Conservation (phyloP, 768 basidiomycete genomes). For the Astraeus odoratus region DNA sequence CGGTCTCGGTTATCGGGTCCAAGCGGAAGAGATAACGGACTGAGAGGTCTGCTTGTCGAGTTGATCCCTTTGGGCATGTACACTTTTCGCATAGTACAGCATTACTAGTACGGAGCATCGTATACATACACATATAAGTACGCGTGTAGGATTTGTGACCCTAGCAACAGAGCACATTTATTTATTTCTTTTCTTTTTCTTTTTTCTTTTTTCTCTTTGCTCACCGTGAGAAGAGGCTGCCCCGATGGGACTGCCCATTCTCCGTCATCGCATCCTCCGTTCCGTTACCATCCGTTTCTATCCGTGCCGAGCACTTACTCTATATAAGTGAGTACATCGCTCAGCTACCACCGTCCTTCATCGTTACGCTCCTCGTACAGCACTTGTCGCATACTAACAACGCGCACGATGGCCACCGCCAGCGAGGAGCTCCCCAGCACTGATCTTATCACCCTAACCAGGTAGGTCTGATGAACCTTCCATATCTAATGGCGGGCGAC, state of each 20-base stretch:
- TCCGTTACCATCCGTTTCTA: conserved; percentile 13
- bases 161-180: too few relatives aligned
- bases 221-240: conserved; percentile 17
- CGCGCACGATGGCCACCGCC: conserved; percentile 20
- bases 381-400: too few relatives aligned
- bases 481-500: background rate
- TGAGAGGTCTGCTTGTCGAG: background rate
- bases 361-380: too few relatives aligned
- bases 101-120: conserved; percentile 13
- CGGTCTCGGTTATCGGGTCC: conserved; percentile 36
- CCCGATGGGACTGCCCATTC: background rate
- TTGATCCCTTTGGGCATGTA: conserved; percentile 1
- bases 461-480: conserved; percentile 42
- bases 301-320: conserved; percentile 6
- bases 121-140: conserved; percentile 14
- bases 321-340: conserved; percentile 3
- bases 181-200: too few relatives aligned
- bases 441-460: conserved; percentile 88
- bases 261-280: conserved; percentile 8
- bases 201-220: too few relatives aligned
- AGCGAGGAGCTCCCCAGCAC: conserved; percentile 66
- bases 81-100: too few relatives aligned
- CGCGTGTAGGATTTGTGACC: too few relatives aligned
- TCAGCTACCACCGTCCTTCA: background rate
- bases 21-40: conserved; percentile 63